These are phyloP conservation scores for Ogataea haglerorum DNA, from an alignment of 805 yeast species.

Conservation along the genomic window DNA sequence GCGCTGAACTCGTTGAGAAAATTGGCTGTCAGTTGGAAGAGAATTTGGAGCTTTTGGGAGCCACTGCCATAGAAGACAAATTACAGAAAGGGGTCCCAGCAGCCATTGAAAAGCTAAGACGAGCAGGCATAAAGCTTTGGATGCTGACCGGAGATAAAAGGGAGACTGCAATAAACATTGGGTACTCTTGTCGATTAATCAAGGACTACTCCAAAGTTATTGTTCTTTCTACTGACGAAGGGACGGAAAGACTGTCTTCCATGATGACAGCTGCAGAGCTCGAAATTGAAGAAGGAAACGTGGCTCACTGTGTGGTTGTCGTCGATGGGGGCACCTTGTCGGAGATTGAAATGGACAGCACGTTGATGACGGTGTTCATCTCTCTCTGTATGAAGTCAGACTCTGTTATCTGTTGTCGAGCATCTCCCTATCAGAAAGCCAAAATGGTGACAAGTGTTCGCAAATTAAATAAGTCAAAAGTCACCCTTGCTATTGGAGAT, in stretches of 20 bases:
- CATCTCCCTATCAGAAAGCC: constrained; percentile 96
- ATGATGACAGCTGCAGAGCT: constrained; percentile 71
- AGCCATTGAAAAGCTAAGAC: constrained; percentile 82
- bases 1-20: constrained; percentile 62
- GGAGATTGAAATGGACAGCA: constrained; percentile 67
- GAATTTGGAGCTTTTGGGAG: constrained; percentile 73
- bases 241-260: constrained; percentile 54
- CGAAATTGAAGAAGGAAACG: constrained; percentile 66
- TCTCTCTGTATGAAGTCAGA: constrained; percentile 85
- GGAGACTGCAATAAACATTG: constrained; percentile 97
- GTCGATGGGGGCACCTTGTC: constrained; percentile 89
- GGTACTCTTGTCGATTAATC: constrained; percentile 88
- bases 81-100: constrained; percentile 96
- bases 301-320: constrained; percentile 94
- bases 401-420: constrained; percentile 92
- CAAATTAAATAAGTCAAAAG: constrained; percentile 58
- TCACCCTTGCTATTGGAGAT: constrained; percentile 95
- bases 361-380: constrained; percentile 69
- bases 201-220: constrained; percentile 91
- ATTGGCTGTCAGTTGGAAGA: constrained; percentile 73
- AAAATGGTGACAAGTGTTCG: constrained; percentile 81
- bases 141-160: constrained; percentile 98
- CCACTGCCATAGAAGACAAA: constrained; percentile 96
- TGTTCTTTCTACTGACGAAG: constrained; percentile 42
- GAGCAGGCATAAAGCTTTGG: constrained; percentile 96